Evolutionary conservation across 768 basidiomycete genomes (phyloP).

Genomic region (Mrakia gelida): DNA sequence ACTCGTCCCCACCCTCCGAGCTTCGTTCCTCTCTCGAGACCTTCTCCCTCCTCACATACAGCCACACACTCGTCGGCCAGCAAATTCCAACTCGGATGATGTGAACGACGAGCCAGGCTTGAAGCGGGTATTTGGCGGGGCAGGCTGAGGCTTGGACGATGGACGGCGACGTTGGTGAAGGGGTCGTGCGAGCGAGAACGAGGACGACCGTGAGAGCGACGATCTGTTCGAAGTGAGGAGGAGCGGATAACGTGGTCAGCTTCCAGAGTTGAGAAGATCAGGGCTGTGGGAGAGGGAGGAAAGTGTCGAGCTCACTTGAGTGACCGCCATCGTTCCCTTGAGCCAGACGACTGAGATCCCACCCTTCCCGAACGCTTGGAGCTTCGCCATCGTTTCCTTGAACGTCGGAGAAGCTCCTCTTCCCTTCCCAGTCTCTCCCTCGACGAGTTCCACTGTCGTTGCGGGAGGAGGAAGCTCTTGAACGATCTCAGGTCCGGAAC

Average conservation of each 20-base stretch:
- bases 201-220: conserved; percentile 2
- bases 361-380: conserved; percentile 2
- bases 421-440: background rate
- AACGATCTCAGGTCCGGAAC: background rate
- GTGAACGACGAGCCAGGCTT: conserved; percentile 10
- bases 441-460: background rate
- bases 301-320: background rate
- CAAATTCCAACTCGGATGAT: background rate
- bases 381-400: background rate
- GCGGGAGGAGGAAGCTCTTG: background rate
- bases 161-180: background rate
- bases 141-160: background rate
- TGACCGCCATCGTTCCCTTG: background rate
- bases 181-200: background rate
- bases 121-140: background rate
- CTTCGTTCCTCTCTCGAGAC: background rate
- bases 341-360: background rate
- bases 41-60: background rate
- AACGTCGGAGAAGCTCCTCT: background rate
- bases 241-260: background rate
- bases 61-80: conserved; percentile 14
- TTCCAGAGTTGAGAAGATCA: background rate
- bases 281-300: background rate
- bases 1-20: background rate
- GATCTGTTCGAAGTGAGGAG: background rate